A percentile compares a stretch with the other conserved stretches of the same genome.
These are phyloP conservation scores for Hymenotorrendiella dingleyae DNA, from an alignment of 2,329 filamentous ascomycete species.

Conservation along the genomic window DNA sequence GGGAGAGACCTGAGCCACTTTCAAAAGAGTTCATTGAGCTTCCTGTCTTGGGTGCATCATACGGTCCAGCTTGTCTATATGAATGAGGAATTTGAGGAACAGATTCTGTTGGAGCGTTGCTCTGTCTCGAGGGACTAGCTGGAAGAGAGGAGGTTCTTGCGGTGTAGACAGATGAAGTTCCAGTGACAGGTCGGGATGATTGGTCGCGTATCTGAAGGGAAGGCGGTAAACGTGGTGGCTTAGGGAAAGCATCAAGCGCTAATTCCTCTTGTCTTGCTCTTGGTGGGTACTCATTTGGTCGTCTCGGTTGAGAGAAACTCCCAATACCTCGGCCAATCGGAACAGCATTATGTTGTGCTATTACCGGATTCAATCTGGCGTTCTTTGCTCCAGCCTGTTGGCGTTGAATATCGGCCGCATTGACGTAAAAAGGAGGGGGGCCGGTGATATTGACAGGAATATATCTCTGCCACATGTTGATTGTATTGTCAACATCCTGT, in stretches of 20 bases:
- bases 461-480: slow-evolving; percentile 13
- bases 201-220: slow-evolving; percentile 10
- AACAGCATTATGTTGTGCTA: slow-evolving; percentile 13
- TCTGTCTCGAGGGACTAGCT: slow-evolving; percentile 3
- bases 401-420: slow-evolving; percentile 5
- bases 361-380: slow-evolving; percentile 7
- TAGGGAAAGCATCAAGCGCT: slow-evolving; percentile 6
- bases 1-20: slow-evolving; percentile 6
- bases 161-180: slow-evolving; percentile 11
- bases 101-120: slow-evolving; percentile 2
- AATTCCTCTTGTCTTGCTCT: slow-evolving; percentile 2
- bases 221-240: slow-evolving; percentile 4
- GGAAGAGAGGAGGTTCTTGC: slow-evolving; percentile 4
- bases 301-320: slow-evolving; percentile 22
- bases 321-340: slow-evolving; percentile 9
- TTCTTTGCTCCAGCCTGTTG: neutral
- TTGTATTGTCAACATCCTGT: slow-evolving; percentile 10
- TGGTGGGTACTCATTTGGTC: slow-evolving; percentile 13
- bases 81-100: slow-evolving; percentile 5
- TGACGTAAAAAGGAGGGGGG: slow-evolving; percentile 11
- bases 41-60: slow-evolving; percentile 15
- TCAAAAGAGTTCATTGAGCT: slow-evolving; percentile 14
- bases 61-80: slow-evolving; percentile 21
- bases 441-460: slow-evolving; percentile 6
- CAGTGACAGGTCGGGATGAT: slow-evolving; percentile 4